Conservation (phyloP, 768 basidiomycete genomes). For the Trichaptum fuscoviolaceum region DNA sequence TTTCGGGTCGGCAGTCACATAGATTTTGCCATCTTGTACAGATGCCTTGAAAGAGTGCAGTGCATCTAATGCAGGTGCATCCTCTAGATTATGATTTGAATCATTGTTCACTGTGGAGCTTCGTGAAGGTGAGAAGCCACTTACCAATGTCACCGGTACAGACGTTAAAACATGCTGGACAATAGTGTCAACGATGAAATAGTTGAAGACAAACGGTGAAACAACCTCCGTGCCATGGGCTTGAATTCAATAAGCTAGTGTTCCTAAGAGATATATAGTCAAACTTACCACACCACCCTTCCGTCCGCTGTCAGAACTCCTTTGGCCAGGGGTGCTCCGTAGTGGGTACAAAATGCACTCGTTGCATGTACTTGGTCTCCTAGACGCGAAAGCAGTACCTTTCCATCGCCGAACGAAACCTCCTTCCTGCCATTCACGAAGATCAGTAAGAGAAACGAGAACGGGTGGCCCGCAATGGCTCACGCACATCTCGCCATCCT, state of each 20-base stretch:
- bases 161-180: constrained; percentile 79
- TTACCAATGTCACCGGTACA: constrained; percentile 77
- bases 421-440: constrained; percentile 56
- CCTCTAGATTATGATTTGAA: constrained; percentile 45
- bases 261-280: constrained; percentile 7
- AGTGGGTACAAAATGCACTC: constrained; percentile 85
- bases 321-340: constrained; percentile 82
- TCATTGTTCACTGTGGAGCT: neutral
- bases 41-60: constrained; percentile 73
- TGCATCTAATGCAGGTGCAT: constrained; percentile 78
- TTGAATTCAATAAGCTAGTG: constrained; percentile 19
- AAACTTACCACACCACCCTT: constrained; percentile 72
- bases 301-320: constrained; percentile 78
- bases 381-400: constrained; percentile 72
- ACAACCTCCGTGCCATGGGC: constrained; percentile 85
- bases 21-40: constrained; percentile 66
- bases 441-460: neutral
- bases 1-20: constrained; percentile 64
- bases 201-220: constrained; percentile 3
- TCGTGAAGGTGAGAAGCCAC: constrained; percentile 12
- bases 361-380: constrained; percentile 75
- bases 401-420: constrained; percentile 70
- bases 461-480: neutral
- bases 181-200: constrained; percentile 3
- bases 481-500: constrained; percentile 52